phyloP scores from a whole-genome alignment of 2,329 filamentous ascomycete genomes.

The Xylaria sp. region DNA sequence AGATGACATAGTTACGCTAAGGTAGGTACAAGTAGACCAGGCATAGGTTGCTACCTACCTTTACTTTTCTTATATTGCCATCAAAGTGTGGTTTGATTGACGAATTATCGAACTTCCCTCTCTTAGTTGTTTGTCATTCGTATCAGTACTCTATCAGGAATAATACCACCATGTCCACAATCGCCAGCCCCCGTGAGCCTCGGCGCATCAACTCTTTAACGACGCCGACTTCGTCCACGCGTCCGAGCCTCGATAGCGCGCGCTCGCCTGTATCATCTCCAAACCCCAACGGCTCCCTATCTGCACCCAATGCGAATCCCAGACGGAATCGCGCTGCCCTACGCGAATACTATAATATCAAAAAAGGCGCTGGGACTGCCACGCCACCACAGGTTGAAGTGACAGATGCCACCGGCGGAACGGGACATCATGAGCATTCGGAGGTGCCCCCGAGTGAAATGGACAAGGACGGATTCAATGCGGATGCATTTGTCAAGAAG shows the following conservation, averaged over 20 bases:
- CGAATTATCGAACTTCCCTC: slow-evolving; percentile 1
- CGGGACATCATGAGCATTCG: slow-evolving; percentile 54
- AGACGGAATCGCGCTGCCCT: slow-evolving; percentile 84
- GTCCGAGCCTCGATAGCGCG: slow-evolving; percentile 75
- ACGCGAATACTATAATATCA: slow-evolving; percentile 94
- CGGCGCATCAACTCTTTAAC: slow-evolving; percentile 64
- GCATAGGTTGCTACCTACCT: background rate
- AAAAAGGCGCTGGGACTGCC: slow-evolving; percentile 53
- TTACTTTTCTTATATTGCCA: background rate
- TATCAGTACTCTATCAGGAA: background rate
- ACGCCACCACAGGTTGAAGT: slow-evolving; percentile 56
- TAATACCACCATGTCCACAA: slow-evolving; percentile 67
- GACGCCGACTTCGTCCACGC: slow-evolving; percentile 79
- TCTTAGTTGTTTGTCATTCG: background rate
- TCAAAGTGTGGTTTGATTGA: background rate
- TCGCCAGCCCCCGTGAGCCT: slow-evolving; percentile 71
- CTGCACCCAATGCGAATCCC: slow-evolving; percentile 47
- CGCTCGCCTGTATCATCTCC: slow-evolving; percentile 71
- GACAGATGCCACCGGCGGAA: slow-evolving; percentile 54
- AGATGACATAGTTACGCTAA: too few relatives aligned
- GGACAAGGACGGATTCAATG: slow-evolving; percentile 77
- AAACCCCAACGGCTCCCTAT: slow-evolving; percentile 51
- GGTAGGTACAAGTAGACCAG: background rate
- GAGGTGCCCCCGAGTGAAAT: slow-evolving; percentile 76
- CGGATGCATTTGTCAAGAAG: slow-evolving; percentile 72